A percentile compares a stretch with the other conserved stretches of the same genome.
Conservation (phyloP, 208 protist genomes). For the Crithidia sp. region DNA sequence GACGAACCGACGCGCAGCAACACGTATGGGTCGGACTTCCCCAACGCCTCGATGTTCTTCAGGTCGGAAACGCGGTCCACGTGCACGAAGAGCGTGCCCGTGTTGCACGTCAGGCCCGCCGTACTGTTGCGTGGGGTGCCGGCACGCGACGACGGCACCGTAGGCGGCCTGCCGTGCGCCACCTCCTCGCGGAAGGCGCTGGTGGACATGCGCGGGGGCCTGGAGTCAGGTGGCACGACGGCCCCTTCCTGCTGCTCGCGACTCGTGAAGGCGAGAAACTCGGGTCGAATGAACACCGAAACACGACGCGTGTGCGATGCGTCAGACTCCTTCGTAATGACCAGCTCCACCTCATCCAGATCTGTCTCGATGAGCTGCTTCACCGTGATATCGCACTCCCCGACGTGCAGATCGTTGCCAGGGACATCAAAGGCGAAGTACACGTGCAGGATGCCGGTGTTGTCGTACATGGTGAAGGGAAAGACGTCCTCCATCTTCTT, state of each 20-base stretch:
- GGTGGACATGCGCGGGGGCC: slow-evolving; percentile 44
- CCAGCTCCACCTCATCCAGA: slow-evolving; percentile 41
- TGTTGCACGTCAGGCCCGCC: background rate
- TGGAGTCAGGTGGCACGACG: slow-evolving; percentile 20
- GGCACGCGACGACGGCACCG: slow-evolving; percentile 37
- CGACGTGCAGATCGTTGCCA: slow-evolving; percentile 60
- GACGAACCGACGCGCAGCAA: slow-evolving; percentile 50
- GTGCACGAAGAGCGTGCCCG: slow-evolving; percentile 65
- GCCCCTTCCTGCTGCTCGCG: slow-evolving; percentile 20
- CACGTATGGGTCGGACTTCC: slow-evolving; percentile 78
- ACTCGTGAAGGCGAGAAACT: slow-evolving; percentile 48
- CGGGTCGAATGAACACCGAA: slow-evolving; percentile 43
- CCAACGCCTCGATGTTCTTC: slow-evolving; percentile 61
- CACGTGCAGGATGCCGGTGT: slow-evolving; percentile 50
- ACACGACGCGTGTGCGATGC: slow-evolving; percentile 41
- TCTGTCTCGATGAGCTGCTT: slow-evolving; percentile 48
- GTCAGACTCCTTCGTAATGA: slow-evolving; percentile 42
- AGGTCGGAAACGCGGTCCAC: slow-evolving; percentile 55
- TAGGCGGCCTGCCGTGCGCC: slow-evolving; percentile 4
- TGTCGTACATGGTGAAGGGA: slow-evolving; percentile 71
- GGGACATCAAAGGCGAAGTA: slow-evolving; percentile 81
- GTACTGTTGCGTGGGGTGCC: slow-evolving; percentile 25
- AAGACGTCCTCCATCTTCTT: slow-evolving; percentile 54
- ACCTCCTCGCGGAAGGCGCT: slow-evolving; percentile 38
- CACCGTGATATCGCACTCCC: slow-evolving; percentile 50